Base-by-base conservation (phyloP, 2,329 filamentous ascomycete genomes). In the Dactylella cylindrospora region DNA sequence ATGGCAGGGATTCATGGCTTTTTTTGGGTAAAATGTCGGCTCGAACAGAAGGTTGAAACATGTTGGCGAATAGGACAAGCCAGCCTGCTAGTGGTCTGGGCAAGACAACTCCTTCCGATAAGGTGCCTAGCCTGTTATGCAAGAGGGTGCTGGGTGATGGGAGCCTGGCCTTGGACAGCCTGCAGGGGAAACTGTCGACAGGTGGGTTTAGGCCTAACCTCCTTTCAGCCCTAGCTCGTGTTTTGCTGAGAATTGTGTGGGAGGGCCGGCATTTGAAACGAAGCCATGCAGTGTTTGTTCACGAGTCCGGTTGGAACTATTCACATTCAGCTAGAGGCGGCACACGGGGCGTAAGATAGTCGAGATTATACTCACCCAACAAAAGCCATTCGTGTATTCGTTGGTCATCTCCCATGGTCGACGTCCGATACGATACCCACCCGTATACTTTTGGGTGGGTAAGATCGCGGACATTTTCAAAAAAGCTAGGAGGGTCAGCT, bases 21-120 rank as follows among this genome's bases (percentile, higher is more conserved):
- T 39, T 25, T 40, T 53, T 53, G 28, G 29, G 29, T 32, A 49
- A 36, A n/a, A 49, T 28, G 49, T 32, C 50, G 35, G 57, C 49
- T 33, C 43, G 49, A 43, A 38, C 45, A 62, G 57, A 43, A 54
- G 57, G 57, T 62, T 62, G 57, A 62, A 62, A 62, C 57, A 53
- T 54, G 49, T 49, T 53, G 57, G 57, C 49, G 57, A 62, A 47
- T 6, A 19, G 23, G 51, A 38, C 49, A n/a, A n/a, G n/a, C n/a
- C n/a, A n/a, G n/a, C 57, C 47, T 52, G 49, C n/a, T n/a, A n/a
- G n/a, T n/a, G 22, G 29, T n/a, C 49, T 62, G 43, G 49, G 49
- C 49, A 15, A 33, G 23, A 41, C 15, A 44, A 47, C 57, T 50
- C 57, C 57, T 62, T 44, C 57, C 57, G 33, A 52, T 54, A 43